Base-by-base conservation (phyloP, 2,329 filamentous ascomycete species). In the Ophiostoma ips region DNA sequence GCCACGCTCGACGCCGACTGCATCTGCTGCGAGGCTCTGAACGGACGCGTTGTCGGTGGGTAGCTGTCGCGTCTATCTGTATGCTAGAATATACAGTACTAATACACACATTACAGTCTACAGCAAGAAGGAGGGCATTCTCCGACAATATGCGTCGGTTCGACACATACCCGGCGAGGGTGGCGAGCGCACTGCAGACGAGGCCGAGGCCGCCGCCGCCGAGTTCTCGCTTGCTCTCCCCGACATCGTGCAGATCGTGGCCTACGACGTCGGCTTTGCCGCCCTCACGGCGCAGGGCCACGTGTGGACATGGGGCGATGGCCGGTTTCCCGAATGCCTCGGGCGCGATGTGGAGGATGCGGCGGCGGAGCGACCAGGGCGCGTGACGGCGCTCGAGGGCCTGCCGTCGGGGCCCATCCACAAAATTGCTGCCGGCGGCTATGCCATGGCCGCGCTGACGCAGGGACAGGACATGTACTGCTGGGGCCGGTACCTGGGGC, bases 391-490 rank as follows among this genome's bases (percentile, higher is more conserved):
- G 44, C 65, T 84, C 1, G 60, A 61, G 5, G 69, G 73, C 50
- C 64, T 83, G 19, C 71, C 64, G 51, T 71, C 63, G 18, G 76
- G 65, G 43, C 65, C 69, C 12, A 70, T 84, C 46, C 64, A 58
- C 30, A 76, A 74, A 56, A 64, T 84, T 24, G 68, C 67, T 4
- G 72, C 72, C 3, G 72, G 72, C 2, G 79, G 79, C 0, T 81
- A 79, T 58, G 63, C 72, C 3, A 63, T 74, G 2, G 76, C 74
- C 3, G 79, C 78, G 0, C 56, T 84, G 40, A 82, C 77, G 0
- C 63, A 68, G 11, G 75, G 73, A 2, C 67, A 72, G 31, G 74
- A 77, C 51, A 60, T 82, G 2, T 84, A 84, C 58, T 59, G 75
- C 21, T 84, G 80, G 79, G 80, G 81, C 30, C 63, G n/a, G 16